Percentiles rank a stretch among this genome's conserved stretches.
These are phyloP conservation scores for Excoecaria cochinchinensis DNA, from an alignment of 345 rosid genomes.

Conservation along the genomic window DNA sequence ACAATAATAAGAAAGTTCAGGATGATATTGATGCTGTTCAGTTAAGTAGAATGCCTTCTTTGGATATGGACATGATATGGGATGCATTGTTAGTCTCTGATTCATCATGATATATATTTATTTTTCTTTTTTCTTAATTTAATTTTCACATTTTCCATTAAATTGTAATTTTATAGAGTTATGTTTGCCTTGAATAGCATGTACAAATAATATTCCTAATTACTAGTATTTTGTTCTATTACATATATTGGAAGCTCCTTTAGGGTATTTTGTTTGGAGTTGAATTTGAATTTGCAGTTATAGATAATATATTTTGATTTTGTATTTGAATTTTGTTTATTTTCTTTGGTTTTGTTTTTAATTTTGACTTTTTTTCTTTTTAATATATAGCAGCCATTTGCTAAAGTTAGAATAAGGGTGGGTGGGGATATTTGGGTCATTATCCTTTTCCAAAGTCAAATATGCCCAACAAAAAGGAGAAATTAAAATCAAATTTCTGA, in stretches of 20 bases:
- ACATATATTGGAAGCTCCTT: background rate
- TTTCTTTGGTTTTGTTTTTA: background rate
- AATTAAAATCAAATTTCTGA: background rate
- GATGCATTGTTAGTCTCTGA: conserved; percentile 74
- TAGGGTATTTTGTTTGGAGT: background rate
- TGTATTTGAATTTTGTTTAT: background rate
- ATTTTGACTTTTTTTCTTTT: background rate
- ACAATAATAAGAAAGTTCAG: conserved; percentile 24
- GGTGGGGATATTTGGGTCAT: background rate
- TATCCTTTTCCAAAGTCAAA: conserved; percentile 11
- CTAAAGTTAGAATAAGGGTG: background rate
- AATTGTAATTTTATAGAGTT: background rate
- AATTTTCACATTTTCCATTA: background rate
- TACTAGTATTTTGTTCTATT: background rate
- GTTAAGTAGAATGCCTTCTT: conserved; percentile 93
- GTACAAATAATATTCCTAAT: background rate
- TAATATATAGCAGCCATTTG: conserved; percentile 6
- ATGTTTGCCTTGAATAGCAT: conserved; percentile 7
- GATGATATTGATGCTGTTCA: conserved; percentile 63
- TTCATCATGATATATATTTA: conserved; percentile 36
- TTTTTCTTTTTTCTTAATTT: background rate
- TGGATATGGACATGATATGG: conserved; percentile 98
- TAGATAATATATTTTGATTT: background rate
- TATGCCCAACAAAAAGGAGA: background rate
- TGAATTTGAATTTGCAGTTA: background rate